Evolutionary conservation across 768 basidiomycete genomes (phyloP).

Genomic region (Megacollybia marginata): DNA sequence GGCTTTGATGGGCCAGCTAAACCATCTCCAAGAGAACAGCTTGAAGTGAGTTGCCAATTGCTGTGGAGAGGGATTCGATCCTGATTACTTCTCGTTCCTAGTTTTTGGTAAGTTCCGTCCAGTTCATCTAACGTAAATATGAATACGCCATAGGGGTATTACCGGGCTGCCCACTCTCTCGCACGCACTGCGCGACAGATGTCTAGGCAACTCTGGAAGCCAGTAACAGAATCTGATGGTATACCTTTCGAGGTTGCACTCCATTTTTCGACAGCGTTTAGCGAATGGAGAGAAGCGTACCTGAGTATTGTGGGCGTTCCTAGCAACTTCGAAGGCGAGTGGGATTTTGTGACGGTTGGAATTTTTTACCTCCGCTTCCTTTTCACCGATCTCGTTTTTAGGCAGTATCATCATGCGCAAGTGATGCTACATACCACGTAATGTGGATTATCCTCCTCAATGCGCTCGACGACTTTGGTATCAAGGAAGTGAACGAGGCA

Average conservation of each 20-base stretch:
- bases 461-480: conserved; percentile 79
- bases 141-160: conserved; percentile 57
- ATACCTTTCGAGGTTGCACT: conserved; percentile 62
- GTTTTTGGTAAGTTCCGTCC: conserved; percentile 56
- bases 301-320: conserved; percentile 81
- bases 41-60: conserved; percentile 45
- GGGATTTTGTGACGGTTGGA: conserved; percentile 78
- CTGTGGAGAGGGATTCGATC: too few relatives aligned
- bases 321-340: conserved; percentile 71
- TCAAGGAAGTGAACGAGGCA: conserved; percentile 61
- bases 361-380: conserved; percentile 1
- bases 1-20: conserved; percentile 26
- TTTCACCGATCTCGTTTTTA: conserved; percentile 11
- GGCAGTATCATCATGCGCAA: conserved; percentile 58
- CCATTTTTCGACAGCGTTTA: conserved; percentile 47
- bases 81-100: conserved; percentile 15
- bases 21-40: conserved; percentile 69
- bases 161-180: conserved; percentile 75
- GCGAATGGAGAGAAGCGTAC: conserved; percentile 70
- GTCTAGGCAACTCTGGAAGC: conserved; percentile 75
- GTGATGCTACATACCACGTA: conserved; percentile 85
- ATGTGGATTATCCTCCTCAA: conserved; percentile 85
- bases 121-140: not conserved
- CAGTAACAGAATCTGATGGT: conserved; percentile 68
- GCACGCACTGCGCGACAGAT: conserved; percentile 79